A percentile compares a stretch with the other conserved stretches of the same genome.
These are phyloP conservation scores for Pichia sp. DNA, from an alignment of 1,139 yeast species.

Conservation along the genomic window DNA sequence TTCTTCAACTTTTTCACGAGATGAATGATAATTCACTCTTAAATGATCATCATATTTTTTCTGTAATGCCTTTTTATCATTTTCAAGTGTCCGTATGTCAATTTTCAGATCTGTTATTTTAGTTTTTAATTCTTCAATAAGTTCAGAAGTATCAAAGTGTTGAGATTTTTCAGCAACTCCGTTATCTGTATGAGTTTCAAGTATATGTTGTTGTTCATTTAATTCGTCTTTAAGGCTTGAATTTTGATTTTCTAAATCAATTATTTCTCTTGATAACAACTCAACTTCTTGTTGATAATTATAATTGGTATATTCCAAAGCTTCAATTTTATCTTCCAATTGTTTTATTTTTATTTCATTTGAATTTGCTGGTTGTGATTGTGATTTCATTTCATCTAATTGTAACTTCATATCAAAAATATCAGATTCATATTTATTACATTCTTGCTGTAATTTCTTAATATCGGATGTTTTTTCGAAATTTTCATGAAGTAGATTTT, in stretches of 20 bases:
- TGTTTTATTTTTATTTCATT: not conserved
- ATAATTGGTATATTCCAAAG: slow-evolving; percentile 6
- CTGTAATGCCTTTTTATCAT: slow-evolving; percentile 17
- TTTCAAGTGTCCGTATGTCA: slow-evolving; percentile 16
- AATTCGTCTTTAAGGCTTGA: slow-evolving; percentile 6
- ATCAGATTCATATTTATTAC: slow-evolving; percentile 14
- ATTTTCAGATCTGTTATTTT: slow-evolving; percentile 11
- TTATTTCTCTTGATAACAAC: slow-evolving; percentile 11
- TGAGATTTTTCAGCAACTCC: not conserved
- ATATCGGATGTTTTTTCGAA: slow-evolving; percentile 18
- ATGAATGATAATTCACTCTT: slow-evolving; percentile 5
- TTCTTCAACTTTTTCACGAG: slow-evolving; percentile 10
- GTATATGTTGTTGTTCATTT: slow-evolving; percentile 10
- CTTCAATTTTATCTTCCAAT: slow-evolving; percentile 16
- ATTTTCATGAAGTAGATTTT: slow-evolving; percentile 18
- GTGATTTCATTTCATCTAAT: not conserved
- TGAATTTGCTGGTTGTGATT: too few relatives aligned
- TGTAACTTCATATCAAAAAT: slow-evolving; percentile 8
- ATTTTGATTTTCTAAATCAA: slow-evolving; percentile 17
- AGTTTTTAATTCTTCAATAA: not conserved
- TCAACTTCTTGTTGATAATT: slow-evolving; percentile 7
- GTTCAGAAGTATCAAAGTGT: not conserved
- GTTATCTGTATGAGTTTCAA: slow-evolving; percentile 14
- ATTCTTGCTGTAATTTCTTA: slow-evolving; percentile 11
- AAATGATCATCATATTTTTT: slow-evolving; percentile 8